A percentile compares a stretch with the other conserved stretches of the same genome.
Conservation (phyloP, 2,329 filamentous ascomycete species). For the Balansia obtecta region DNA sequence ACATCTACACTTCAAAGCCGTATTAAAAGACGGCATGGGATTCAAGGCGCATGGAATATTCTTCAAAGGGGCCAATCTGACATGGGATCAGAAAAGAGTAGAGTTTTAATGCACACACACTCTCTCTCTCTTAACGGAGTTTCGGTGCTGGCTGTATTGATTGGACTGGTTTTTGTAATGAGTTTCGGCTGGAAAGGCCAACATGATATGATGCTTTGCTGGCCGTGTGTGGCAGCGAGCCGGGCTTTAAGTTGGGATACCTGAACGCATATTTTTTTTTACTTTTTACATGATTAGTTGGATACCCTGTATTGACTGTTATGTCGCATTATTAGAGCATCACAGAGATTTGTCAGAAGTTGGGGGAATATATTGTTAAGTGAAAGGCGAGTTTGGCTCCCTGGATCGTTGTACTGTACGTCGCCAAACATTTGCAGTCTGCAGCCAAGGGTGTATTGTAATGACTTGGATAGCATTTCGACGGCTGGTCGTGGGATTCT, state of each 20-base stretch:
- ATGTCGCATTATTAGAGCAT: neutral
- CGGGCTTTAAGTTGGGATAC: neutral
- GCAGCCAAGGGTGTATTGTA: too few species aligned
- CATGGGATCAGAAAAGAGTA: neutral
- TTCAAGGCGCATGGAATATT: neutral
- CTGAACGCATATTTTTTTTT: neutral
- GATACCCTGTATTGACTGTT: conserved; percentile 13
- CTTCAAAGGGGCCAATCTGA: neutral
- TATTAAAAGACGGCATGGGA: conserved; percentile 1
- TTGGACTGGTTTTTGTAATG: neutral
- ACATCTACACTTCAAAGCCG: neutral
- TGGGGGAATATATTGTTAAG: neutral
- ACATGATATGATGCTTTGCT: neutral
- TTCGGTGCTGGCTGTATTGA: neutral
- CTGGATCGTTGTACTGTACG: too few species aligned
- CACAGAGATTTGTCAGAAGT: neutral
- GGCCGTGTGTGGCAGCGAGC: neutral
- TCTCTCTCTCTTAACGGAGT: neutral
- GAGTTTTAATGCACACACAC: neutral
- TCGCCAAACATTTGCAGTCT: too few species aligned
- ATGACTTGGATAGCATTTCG: too few species aligned
- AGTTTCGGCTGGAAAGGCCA: conserved; percentile 4
- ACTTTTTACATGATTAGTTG: too few species aligned
- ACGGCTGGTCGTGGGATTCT: neutral
- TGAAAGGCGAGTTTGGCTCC: neutral